Percentiles rank a stretch among this genome's conserved stretches.
These are phyloP conservation scores for Botrytis tulipae DNA, from an alignment of 2,329 filamentous ascomycete genomes.

Conservation along the genomic window DNA sequence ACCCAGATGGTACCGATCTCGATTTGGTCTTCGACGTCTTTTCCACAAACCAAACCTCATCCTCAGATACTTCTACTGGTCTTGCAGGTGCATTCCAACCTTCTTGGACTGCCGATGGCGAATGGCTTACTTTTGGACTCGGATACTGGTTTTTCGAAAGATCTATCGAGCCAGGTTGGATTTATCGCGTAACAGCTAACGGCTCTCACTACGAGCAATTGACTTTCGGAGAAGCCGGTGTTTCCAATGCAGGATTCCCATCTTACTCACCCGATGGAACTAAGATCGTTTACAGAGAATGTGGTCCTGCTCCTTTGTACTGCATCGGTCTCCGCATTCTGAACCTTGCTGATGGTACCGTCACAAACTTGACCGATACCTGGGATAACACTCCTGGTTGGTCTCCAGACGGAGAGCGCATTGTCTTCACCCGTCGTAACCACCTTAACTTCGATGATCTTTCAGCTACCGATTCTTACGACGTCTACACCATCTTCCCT, in stretches of 20 bases:
- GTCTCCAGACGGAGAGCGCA: conserved; percentile 42
- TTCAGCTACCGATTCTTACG: not conserved
- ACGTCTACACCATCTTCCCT: not conserved
- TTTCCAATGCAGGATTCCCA: conserved; percentile 42
- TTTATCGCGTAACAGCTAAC: conserved; percentile 27
- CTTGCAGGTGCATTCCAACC: conserved; percentile 44
- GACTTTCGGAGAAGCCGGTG: conserved; percentile 34
- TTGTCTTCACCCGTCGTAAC: conserved; percentile 39
- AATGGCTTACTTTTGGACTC: conserved; percentile 43
- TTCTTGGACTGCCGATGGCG: conserved; percentile 41
- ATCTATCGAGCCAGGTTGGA: conserved; percentile 24
- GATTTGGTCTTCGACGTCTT: conserved; percentile 36
- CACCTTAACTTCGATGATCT: not conserved
- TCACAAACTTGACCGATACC: conserved; percentile 40
- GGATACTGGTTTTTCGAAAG: conserved; percentile 44
- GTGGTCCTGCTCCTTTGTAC: conserved; percentile 28
- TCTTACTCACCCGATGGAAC: conserved; percentile 42
- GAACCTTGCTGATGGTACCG: conserved; percentile 33
- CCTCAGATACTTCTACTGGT: conserved; percentile 30
- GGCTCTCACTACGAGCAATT: conserved; percentile 36
- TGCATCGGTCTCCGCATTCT: conserved; percentile 39
- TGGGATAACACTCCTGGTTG: conserved; percentile 44
- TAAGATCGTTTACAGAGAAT: conserved; percentile 42
- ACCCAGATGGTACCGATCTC: conserved; percentile 12
- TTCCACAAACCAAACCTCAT: not conserved